A percentile compares a stretch with the other conserved stretches of the same genome.
Evolutionary conservation across 331 rosid genomes (phyloP).

Genomic region (Dryas integrifolia): DNA sequence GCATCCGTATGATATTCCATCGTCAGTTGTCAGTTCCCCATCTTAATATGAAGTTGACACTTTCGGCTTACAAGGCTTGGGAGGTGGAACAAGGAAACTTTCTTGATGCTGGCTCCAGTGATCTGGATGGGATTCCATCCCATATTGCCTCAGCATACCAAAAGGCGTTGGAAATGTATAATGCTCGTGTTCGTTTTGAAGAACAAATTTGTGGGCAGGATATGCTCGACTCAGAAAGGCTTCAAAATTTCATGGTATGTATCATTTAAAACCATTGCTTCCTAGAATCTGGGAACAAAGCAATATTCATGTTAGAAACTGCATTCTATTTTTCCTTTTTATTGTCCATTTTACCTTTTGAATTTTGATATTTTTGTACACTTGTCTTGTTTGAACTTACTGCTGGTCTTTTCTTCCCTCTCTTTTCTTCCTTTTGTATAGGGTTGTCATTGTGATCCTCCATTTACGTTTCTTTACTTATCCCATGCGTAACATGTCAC

Average conservation of each 20-base stretch:
- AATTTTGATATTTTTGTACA: not conserved
- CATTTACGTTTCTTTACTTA: not conserved
- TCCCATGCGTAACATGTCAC: not conserved
- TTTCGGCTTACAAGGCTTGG: slow-evolving; percentile 72
- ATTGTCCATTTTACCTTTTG: not conserved
- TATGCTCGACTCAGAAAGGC: slow-evolving; percentile 60
- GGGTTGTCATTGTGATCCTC: not conserved
- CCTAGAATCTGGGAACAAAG: not conserved
- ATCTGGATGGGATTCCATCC: slow-evolving; percentile 48
- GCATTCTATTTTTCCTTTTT: not conserved
- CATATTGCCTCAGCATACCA: slow-evolving; percentile 60
- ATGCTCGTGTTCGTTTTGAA: slow-evolving; percentile 63
- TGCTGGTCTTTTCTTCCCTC: not conserved
- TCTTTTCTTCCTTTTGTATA: not conserved
- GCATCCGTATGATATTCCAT: slow-evolving; percentile 63
- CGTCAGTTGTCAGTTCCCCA: slow-evolving; percentile 86
- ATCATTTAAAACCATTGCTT: not conserved
- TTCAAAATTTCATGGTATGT: slow-evolving; percentile 64
- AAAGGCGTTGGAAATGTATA: slow-evolving; percentile 74
- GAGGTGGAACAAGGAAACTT: slow-evolving; percentile 61
- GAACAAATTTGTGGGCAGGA: slow-evolving; percentile 54
- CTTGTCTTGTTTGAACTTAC: slow-evolving; percentile 1
- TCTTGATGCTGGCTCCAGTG: slow-evolving; percentile 41
- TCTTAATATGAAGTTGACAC: slow-evolving; percentile 63
- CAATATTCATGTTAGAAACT: not conserved